Evolutionary conservation across 2,329 filamentous ascomycete species (phyloP).

Genomic region (Dichotomopilus funicola): DNA sequence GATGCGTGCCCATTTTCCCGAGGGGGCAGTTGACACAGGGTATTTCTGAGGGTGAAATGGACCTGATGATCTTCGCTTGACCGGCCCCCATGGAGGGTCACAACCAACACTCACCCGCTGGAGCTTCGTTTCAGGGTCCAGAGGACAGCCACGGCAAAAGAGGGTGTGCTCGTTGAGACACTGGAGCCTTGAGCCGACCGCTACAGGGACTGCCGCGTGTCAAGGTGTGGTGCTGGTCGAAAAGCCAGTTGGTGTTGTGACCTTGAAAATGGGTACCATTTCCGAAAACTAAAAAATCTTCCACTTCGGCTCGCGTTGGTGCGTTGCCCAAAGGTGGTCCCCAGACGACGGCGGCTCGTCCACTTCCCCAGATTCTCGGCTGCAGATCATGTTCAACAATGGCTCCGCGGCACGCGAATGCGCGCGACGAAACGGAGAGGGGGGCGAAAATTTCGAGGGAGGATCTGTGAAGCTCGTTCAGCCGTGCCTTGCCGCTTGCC

Average conservation of each 20-base stretch:
- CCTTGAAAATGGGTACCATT: slow-evolving; percentile 12
- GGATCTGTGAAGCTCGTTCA: not conserved
- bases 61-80: slow-evolving; percentile 4
- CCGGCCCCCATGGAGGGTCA: not conserved
- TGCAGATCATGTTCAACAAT: not conserved
- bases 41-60: not conserved
- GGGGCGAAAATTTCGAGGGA: too few species aligned
- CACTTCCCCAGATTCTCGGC: slow-evolving; percentile 20
- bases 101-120: not conserved
- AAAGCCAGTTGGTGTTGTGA: slow-evolving; percentile 15
- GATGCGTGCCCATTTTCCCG: slow-evolving; percentile 2
- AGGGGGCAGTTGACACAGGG: not conserved
- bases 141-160: not conserved
- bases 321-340: not conserved
- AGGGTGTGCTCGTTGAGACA: slow-evolving; percentile 19
- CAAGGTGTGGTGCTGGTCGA: slow-evolving; percentile 1
- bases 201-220: slow-evolving; percentile 20
- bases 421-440: too few species aligned
- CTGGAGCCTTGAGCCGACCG: slow-evolving; percentile 8
- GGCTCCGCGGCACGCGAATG: too few species aligned
- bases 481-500: slow-evolving; percentile 1
- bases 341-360: not conserved
- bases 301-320: not conserved
- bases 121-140: slow-evolving; percentile 12
- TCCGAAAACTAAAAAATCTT: too few species aligned